Conservation (phyloP, 495 filamentous ascomycete species). For the Collariella sp. region DNA sequence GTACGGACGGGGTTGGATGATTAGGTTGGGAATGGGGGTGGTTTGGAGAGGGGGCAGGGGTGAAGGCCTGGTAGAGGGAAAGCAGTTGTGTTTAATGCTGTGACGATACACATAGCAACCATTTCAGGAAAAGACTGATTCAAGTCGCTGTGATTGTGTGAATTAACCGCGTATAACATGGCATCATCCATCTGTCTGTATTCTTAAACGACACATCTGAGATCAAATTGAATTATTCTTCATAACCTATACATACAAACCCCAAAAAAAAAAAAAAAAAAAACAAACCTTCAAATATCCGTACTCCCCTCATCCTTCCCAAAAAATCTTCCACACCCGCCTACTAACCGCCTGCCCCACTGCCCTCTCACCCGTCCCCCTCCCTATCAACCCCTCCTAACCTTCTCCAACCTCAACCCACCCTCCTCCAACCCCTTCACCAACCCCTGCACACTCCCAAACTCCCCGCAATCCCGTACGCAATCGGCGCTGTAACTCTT, state of each 20-base stretch:
- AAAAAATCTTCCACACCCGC: constrained; percentile 69
- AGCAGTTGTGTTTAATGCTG: too few relatives aligned
- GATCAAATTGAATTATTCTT: too few relatives aligned
- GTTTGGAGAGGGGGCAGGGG: too few relatives aligned
- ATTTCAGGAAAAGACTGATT: too few relatives aligned
- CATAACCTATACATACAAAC: too few relatives aligned
- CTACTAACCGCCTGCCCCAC: constrained; percentile 64
- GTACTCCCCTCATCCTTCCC: constrained; percentile 56
- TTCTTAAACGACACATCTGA: too few relatives aligned
- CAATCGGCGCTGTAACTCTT: constrained; percentile 64
- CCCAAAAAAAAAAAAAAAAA: too few relatives aligned
- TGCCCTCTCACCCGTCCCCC: constrained; percentile 55
- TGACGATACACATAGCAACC: too few relatives aligned
- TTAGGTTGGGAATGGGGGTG: neutral
- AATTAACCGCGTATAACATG: too few relatives aligned
- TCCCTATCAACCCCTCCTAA: constrained; percentile 62
- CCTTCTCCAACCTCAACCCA: constrained; percentile 53
- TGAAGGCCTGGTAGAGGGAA: too few relatives aligned
- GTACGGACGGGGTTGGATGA: neutral
- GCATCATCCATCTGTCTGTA: too few relatives aligned
- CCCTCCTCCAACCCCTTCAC: constrained; percentile 48
- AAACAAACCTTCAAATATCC: constrained; percentile 47
- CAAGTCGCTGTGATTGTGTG: too few relatives aligned
- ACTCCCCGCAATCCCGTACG: constrained; percentile 60
- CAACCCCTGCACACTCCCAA: constrained; percentile 49